Conservation (phyloP, 2,329 filamentous ascomycete species). For the Aspergillus neoniger region DNA sequence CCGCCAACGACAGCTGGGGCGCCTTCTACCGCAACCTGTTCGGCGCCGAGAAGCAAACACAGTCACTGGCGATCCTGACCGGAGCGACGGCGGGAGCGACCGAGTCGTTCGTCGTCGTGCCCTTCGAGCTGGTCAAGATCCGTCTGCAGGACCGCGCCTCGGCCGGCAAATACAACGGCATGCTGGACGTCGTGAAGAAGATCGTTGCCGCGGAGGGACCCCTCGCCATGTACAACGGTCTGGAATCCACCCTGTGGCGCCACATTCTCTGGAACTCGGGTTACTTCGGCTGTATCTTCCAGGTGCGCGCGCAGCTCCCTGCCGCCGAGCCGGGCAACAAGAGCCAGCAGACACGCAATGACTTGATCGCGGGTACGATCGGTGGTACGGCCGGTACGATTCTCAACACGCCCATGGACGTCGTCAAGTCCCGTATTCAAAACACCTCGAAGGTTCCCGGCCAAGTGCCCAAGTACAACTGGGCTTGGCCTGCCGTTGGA, state of each 20-base stretch:
- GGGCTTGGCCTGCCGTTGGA: conserved; percentile 85
- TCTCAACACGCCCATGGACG: conserved; percentile 93
- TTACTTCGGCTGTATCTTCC: conserved; percentile 98
- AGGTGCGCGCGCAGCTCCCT: conserved; percentile 83
- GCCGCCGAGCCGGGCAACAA: conserved; percentile 70
- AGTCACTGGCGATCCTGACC: conserved; percentile 86
- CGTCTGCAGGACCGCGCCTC: conserved; percentile 94
- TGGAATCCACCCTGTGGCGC: conserved; percentile 95
- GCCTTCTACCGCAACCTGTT: conserved; percentile 88
- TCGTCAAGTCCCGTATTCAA: conserved; percentile 97
- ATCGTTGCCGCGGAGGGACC: conserved; percentile 81
- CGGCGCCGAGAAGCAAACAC: conserved; percentile 82
- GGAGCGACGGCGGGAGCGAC: conserved; percentile 94
- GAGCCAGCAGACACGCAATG: conserved; percentile 77
- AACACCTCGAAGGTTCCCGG: conserved; percentile 86
- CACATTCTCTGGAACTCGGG: conserved; percentile 93
- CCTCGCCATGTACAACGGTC: conserved; percentile 90
- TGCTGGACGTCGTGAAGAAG: conserved; percentile 58
- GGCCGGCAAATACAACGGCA: conserved; percentile 67
- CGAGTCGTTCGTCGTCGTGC: conserved; percentile 94
- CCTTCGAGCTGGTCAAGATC: conserved; percentile 98
- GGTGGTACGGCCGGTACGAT: conserved; percentile 91
- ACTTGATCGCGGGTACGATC: conserved; percentile 80
- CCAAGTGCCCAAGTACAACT: conserved; percentile 91
- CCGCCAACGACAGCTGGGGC: conserved; percentile 98